Percentiles rank a stretch among this genome's conserved stretches.
Conservation (phyloP, 305 asterid species). For the Fraxinus sp. region DNA sequence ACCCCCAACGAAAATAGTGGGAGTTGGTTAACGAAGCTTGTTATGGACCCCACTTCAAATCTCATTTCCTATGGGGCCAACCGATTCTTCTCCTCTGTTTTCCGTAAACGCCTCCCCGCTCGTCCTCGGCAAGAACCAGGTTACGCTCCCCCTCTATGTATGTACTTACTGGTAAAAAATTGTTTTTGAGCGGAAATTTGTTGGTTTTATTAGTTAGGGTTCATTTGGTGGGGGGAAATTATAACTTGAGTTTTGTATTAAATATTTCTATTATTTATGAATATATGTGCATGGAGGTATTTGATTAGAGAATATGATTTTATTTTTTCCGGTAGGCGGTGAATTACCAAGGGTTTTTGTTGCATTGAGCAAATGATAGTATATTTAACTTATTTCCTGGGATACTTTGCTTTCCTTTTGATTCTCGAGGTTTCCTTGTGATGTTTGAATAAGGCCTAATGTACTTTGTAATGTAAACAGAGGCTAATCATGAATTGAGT, state of each 20-base stretch:
- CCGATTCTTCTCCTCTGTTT: slow-evolving; percentile 51
- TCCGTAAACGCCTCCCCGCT: slow-evolving; percentile 51
- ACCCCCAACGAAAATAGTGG: slow-evolving; percentile 27
- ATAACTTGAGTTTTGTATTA: background rate
- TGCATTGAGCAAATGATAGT: background rate
- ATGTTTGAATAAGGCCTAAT: background rate
- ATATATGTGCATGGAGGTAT: background rate
- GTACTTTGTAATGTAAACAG: slow-evolving; percentile 39
- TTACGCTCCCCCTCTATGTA: background rate
- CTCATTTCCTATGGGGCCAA: slow-evolving; percentile 57
- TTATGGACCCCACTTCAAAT: slow-evolving; percentile 72
- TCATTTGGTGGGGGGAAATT: background rate
- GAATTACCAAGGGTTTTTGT: slow-evolving; percentile 3
- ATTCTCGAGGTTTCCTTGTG: background rate
- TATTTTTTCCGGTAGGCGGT: slow-evolving; percentile 9
- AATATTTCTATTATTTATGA: background rate
- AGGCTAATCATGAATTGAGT: slow-evolving; percentile 34
- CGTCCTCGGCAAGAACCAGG: slow-evolving; percentile 50
- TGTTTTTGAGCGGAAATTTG: background rate
- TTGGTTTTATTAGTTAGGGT: background rate
- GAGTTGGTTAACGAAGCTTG: slow-evolving; percentile 65
- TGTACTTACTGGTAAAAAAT: background rate
- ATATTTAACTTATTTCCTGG: background rate
- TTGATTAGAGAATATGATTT: background rate
- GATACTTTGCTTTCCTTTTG: background rate